Evolutionary conservation across 2,329 filamentous ascomycete species (phyloP).

Genomic region (Ophiostoma perfectum): DNA sequence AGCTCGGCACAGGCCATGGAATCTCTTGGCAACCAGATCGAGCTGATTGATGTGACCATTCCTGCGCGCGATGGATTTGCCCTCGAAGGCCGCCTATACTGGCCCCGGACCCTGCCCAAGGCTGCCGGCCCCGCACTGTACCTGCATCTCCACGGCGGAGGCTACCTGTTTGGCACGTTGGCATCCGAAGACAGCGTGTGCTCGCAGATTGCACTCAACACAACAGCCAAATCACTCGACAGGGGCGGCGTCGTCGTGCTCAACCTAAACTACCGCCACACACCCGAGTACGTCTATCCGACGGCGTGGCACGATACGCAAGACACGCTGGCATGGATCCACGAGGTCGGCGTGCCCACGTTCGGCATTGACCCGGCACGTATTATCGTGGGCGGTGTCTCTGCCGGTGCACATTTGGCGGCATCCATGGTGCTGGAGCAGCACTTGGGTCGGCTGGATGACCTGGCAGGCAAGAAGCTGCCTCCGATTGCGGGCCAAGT

Average conservation of each 20-base stretch:
- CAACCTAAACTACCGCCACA: conserved; percentile 54
- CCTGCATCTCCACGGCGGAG: conserved; percentile 27
- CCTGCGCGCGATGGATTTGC: conserved; percentile 26
- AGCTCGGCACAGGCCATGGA: conserved; percentile 32
- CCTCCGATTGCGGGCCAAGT: conserved; percentile 39
- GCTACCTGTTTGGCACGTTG: conserved; percentile 51
- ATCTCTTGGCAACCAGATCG: conserved; percentile 30
- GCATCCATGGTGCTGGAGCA: conserved; percentile 21
- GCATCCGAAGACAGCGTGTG: conserved; percentile 50
- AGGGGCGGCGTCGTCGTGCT: conserved; percentile 30
- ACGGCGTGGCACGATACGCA: conserved; percentile 49
- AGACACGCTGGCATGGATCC: conserved; percentile 52
- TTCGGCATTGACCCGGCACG: conserved; percentile 31
- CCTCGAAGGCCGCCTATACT: conserved; percentile 31
- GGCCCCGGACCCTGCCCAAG: conserved; percentile 41
- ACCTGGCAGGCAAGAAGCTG: conserved; percentile 35
- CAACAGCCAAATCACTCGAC: conserved; percentile 1
- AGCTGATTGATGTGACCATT: conserved; percentile 33
- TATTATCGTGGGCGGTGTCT: conserved; percentile 37
- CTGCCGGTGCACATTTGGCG: conserved; percentile 32
- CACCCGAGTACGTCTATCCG: conserved; percentile 49
- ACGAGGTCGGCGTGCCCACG: conserved; percentile 36
- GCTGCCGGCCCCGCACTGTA: conserved; percentile 39
- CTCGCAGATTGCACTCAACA: conserved; percentile 40
- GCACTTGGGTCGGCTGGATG: conserved; percentile 36